phyloP scores from a whole-genome alignment of 1,284 basidiomycete genomes.

The Caloboletus firmus region DNA sequence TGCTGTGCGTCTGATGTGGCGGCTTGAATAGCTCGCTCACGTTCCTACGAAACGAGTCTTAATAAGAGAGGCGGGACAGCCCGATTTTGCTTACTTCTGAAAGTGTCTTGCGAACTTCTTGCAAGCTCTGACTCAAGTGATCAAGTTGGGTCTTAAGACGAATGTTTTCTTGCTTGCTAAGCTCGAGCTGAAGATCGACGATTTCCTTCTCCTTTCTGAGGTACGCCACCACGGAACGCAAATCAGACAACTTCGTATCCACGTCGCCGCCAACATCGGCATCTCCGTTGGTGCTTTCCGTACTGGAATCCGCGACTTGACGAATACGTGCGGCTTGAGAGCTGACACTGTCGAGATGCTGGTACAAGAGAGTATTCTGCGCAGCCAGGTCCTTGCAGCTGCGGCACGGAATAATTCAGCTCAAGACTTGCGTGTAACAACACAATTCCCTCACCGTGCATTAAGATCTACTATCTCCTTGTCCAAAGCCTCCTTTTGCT shows the following conservation, averaged over 20 bases:
- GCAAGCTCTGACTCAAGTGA: constrained; percentile 65
- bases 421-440: neutral
- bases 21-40: constrained; percentile 69
- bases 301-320: constrained; percentile 58
- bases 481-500: constrained; percentile 74
- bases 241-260: constrained; percentile 65
- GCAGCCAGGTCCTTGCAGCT: constrained; percentile 75
- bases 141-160: constrained; percentile 78
- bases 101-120: constrained; percentile 66
- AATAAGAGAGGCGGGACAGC: neutral
- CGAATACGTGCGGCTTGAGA: constrained; percentile 78
- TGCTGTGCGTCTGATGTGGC: constrained; percentile 79
- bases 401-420: neutral
- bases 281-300: constrained; percentile 41
- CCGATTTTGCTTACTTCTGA: constrained; percentile 50
- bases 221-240: constrained; percentile 81
- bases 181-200: constrained; percentile 82
- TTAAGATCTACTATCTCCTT: constrained; percentile 76
- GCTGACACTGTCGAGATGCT: constrained; percentile 84
- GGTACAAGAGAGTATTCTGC: constrained; percentile 80
- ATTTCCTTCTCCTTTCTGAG: constrained; percentile 90
- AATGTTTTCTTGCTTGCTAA: constrained; percentile 81
- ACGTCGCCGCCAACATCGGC: constrained; percentile 47
- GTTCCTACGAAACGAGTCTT: constrained; percentile 55
- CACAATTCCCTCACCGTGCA: constrained; percentile 50